phyloP scores from a whole-genome alignment of 1,284 basidiomycete species.

The Heterobasidion parviporum region DNA sequence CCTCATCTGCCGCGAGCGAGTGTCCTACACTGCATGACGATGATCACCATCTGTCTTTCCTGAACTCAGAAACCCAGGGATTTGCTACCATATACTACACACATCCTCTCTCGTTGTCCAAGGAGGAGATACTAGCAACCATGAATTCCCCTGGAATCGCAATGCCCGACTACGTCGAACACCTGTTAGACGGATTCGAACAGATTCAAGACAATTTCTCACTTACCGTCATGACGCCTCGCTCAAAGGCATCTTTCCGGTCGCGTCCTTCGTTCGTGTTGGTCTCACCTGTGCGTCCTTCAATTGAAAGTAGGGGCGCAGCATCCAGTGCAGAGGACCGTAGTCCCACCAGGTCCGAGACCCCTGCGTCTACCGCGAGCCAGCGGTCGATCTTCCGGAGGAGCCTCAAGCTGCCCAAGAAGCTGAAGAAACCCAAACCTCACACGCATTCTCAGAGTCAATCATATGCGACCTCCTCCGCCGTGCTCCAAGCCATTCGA shows the following conservation, averaged over 20 bases:
- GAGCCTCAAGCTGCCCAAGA: background rate
- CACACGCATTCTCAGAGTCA: background rate
- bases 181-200: background rate
- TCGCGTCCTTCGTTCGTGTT: background rate
- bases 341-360: background rate
- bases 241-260: background rate
- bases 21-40: background rate
- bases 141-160: background rate
- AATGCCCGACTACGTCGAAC: conserved; percentile 1
- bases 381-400: background rate
- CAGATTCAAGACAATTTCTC: background rate
- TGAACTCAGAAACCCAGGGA: background rate
- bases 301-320: background rate
- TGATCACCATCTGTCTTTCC: background rate
- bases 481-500: background rate
- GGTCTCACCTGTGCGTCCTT: background rate
- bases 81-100: background rate
- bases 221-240: background rate
- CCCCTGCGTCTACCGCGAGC: background rate
- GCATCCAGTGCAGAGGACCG: background rate
- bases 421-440: background rate
- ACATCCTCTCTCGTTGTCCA: background rate
- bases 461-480: background rate
- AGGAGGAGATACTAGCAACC: background rate
- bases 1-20: background rate